A percentile compares a stretch with the other conserved stretches of the same genome.
Conservation (phyloP, 306 rosid genomes). For the Sechiopsis laciniata region DNA sequence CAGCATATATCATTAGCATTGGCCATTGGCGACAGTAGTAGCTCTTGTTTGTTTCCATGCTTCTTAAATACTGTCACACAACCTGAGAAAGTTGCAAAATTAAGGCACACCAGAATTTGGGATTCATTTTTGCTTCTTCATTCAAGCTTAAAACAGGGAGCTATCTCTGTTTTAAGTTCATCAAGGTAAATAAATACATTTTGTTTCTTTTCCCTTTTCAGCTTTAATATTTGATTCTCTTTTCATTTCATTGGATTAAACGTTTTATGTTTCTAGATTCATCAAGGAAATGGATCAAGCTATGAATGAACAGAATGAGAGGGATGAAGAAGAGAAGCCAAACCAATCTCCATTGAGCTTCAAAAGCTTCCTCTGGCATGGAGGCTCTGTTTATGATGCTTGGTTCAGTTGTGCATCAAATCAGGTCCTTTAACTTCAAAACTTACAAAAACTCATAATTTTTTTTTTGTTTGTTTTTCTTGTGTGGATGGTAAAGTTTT, state of each 20-base stretch:
- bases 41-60: background rate
- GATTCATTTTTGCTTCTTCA: background rate
- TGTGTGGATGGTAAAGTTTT: background rate
- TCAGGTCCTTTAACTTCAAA: conserved; percentile 46
- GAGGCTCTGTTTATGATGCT: conserved; percentile 92
- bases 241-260: background rate
- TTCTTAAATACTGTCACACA: background rate
- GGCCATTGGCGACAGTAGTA: background rate
- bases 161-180: conserved; percentile 17
- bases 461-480: background rate
- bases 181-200: background rate
- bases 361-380: conserved; percentile 72
- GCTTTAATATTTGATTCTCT: conserved; percentile 18
- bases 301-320: conserved; percentile 37
- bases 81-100: background rate
- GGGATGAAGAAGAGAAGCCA: conserved; percentile 48
- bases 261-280: conserved; percentile 33
- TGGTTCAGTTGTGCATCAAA: conserved; percentile 98
- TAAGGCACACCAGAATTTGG: conserved; percentile 4
- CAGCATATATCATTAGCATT: background rate
- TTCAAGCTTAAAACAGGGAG: conserved; percentile 4
- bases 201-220: conserved; percentile 24
- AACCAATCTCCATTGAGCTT: conserved; percentile 37
- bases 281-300: conserved; percentile 47
- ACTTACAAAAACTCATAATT: background rate